Percentiles rank a stretch among this genome's conserved stretches.
Evolutionary conservation across 495 filamentous ascomycete genomes (phyloP).

Genomic region (Talaromyces adpressus): DNA sequence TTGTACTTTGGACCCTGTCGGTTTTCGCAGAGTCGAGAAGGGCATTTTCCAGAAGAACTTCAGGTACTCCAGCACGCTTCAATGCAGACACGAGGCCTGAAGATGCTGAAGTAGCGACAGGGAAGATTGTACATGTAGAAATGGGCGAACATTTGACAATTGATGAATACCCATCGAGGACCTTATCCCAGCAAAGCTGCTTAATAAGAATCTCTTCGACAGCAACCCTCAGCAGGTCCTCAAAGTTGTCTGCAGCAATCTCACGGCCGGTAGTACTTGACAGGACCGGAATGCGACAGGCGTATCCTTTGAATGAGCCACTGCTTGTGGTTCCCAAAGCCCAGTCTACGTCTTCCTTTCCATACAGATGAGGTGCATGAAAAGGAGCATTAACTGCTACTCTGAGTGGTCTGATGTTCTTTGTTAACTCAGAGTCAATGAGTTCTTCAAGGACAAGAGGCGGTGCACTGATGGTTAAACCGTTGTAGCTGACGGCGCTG

Average conservation of each 20-base stretch:
- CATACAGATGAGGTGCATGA: constrained; percentile 70
- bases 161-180: constrained; percentile 46
- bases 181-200: constrained; percentile 50
- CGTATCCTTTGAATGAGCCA: constrained; percentile 34
- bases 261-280: constrained; percentile 47
- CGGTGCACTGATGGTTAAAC: constrained; percentile 73
- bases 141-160: constrained; percentile 15
- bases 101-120: constrained; percentile 38
- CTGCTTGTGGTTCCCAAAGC: constrained; percentile 41
- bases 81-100: constrained; percentile 25
- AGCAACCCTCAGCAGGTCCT: constrained; percentile 41
- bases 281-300: constrained; percentile 48
- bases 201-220: constrained; percentile 54
- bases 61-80: constrained; percentile 22
- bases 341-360: constrained; percentile 48
- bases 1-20: constrained; percentile 16
- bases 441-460: constrained; percentile 55
- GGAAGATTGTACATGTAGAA: constrained; percentile 41
- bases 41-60: constrained; percentile 20
- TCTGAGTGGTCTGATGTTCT: constrained; percentile 49
- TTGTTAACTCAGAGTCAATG: constrained; percentile 44
- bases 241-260: constrained; percentile 37
- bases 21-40: constrained; percentile 20
- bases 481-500: constrained; percentile 63
- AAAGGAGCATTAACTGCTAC: constrained; percentile 74